Conservation (phyloP, 177 flowering plant species). For the Vitis hybrid region DNA sequence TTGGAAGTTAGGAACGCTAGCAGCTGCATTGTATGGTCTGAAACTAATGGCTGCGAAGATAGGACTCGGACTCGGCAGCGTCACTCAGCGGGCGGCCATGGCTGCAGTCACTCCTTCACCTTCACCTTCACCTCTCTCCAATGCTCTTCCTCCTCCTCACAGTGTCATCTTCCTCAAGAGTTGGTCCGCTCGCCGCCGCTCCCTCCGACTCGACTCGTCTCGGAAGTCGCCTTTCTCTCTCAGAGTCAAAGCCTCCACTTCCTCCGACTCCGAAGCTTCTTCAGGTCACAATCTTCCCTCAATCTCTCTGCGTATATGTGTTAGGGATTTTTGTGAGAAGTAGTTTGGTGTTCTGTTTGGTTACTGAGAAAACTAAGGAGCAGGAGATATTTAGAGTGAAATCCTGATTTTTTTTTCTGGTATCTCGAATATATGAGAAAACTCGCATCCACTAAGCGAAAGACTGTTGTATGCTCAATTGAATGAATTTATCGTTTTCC, state of each 20-base stretch:
- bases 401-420: background rate
- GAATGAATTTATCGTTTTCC: too few species aligned
- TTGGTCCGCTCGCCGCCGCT: constrained; percentile 18
- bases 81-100: constrained; percentile 22
- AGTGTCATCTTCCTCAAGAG: constrained; percentile 17
- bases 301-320: background rate
- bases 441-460: background rate
- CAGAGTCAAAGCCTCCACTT: constrained; percentile 27
- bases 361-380: background rate
- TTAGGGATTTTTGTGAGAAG: too few species aligned
- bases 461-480: too few species aligned
- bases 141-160: constrained; percentile 21
- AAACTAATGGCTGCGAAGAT: constrained; percentile 36
- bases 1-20: background rate
- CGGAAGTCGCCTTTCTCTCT: constrained; percentile 12
- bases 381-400: background rate
- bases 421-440: background rate
- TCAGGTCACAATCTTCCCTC: constrained; percentile 23
- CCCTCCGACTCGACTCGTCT: constrained; percentile 8
- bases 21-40: constrained; percentile 48
- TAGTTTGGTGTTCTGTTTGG: background rate
- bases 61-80: constrained; percentile 24
- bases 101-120: constrained; percentile 23
- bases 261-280: constrained; percentile 21
- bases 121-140: constrained; percentile 12